phyloP scores from a whole-genome alignment of 805 yeast species.

The Candida taoyuanica region DNA sequence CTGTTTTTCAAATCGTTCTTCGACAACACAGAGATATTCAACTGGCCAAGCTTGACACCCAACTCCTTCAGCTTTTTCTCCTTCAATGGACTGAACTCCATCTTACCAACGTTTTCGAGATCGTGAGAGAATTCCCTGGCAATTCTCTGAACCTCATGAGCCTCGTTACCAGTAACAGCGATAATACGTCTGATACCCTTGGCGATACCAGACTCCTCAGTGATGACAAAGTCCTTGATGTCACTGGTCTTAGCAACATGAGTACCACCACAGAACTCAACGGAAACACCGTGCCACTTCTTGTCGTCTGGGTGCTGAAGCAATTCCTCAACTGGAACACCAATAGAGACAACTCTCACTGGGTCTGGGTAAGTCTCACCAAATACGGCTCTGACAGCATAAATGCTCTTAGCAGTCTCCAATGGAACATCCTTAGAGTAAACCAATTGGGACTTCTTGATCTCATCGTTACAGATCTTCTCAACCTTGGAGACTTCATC shows the following conservation, averaged over 20 bases:
- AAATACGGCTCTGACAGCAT: conserved; percentile 93
- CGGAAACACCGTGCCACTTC: conserved; percentile 73
- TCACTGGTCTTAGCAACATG: conserved; percentile 92
- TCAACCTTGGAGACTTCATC: conserved; percentile 76
- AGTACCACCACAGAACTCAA: conserved; percentile 99
- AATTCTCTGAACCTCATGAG: conserved; percentile 81
- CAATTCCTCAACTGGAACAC: conserved; percentile 81
- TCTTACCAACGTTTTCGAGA: conserved; percentile 52
- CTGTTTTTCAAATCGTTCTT: conserved; percentile 72
- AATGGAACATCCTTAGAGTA: conserved; percentile 81
- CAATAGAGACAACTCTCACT: conserved; percentile 95
- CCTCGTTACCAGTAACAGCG: conserved; percentile 91
- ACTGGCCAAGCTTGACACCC: conserved; percentile 79
- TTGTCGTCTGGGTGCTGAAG: conserved; percentile 62
- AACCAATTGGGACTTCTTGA: conserved; percentile 67
- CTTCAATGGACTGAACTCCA: conserved; percentile 71
- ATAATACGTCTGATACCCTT: conserved; percentile 98
- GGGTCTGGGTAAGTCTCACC: conserved; percentile 99
- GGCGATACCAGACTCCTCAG: conserved; percentile 97
- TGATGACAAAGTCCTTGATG: conserved; percentile 81
- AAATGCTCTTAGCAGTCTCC: conserved; percentile 64
- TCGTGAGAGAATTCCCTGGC: conserved; percentile 67
- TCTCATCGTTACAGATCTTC: conserved; percentile 62
- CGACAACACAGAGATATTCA: conserved; percentile 74
- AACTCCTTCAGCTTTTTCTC: conserved; percentile 79